These are phyloP conservation scores for Asterochloris erici DNA, from an alignment of 139 green algal genomes.

Conservation along the genomic window DNA sequence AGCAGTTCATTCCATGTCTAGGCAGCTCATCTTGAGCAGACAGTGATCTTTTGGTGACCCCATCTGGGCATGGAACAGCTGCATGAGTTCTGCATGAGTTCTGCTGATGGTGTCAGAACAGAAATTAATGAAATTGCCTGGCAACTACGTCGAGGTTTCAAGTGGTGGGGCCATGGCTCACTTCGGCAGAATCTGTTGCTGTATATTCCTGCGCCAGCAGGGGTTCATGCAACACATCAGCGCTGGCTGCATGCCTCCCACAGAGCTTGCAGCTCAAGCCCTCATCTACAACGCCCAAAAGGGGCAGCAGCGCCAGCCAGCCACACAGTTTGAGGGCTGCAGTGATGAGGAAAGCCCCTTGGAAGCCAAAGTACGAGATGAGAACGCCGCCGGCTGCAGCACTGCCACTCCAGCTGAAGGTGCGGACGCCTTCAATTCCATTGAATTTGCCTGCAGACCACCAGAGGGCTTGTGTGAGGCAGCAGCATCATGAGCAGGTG, in stretches of 20 bases:
- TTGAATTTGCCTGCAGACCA: constrained; percentile 30
- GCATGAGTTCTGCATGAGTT: no score
- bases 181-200: no score
- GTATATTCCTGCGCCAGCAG: no score
- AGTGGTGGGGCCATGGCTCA: no score
- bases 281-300: constrained; percentile 12
- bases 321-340: constrained; percentile 33
- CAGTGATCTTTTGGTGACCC: no score
- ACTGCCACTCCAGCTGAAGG: constrained; percentile 41
- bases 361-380: constrained; percentile 38
- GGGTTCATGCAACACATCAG: not conserved
- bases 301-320: constrained; percentile 22
- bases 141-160: no score
- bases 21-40: no score
- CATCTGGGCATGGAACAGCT: no score
- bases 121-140: no score
- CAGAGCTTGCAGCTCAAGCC: not conserved
- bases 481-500: not conserved
- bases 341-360: constrained; percentile 41
- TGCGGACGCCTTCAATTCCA: constrained; percentile 38
- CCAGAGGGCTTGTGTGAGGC: not conserved
- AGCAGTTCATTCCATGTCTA: no score
- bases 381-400: constrained; percentile 39
- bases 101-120: no score
- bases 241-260: not conserved